Evolutionary conservation across 352 stramenopile species (phyloP).

Genomic region (Pythium volutum): DNA sequence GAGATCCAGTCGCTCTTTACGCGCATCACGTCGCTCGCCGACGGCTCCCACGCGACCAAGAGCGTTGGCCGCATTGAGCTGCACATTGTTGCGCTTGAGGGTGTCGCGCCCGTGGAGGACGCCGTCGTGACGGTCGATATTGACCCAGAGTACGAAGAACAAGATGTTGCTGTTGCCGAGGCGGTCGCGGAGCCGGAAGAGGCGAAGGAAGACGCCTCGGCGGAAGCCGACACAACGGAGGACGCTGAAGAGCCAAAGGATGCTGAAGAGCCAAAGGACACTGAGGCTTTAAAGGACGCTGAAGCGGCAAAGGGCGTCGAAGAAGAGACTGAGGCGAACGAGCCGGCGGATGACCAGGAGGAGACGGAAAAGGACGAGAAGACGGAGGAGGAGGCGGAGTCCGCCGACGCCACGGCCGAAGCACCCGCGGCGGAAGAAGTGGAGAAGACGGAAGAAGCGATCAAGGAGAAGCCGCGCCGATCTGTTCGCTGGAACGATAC

Average conservation of each 20-base stretch:
- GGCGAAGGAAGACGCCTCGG: neutral
- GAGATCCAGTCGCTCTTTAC: slow-evolving; percentile 72
- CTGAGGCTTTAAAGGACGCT: no score
- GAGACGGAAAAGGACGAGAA: neutral
- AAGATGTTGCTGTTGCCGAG: slow-evolving; percentile 30
- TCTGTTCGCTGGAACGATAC: slow-evolving; percentile 32
- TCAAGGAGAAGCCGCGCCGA: slow-evolving; percentile 7
- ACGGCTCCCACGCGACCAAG: slow-evolving; percentile 41
- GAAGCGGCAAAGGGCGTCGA: neutral
- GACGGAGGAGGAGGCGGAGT: neutral
- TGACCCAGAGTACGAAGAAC: slow-evolving; percentile 74
- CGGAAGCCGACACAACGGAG: neutral
- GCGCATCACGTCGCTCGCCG: slow-evolving; percentile 58
- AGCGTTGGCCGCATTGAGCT: slow-evolving; percentile 74
- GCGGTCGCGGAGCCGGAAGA: slow-evolving; percentile 6
- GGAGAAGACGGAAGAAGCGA: slow-evolving; percentile 5
- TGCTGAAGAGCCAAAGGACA: no score
- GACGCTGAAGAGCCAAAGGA: slow-evolving; percentile 1
- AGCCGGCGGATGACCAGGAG: neutral
- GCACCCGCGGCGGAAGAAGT: neutral
- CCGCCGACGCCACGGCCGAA: neutral
- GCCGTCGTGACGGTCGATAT: slow-evolving; percentile 63
- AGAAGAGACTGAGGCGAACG: neutral
- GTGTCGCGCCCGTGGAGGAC: slow-evolving; percentile 47
- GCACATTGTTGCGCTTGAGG: slow-evolving; percentile 51